Conservation (phyloP, 306 rosid species). For the Sophora flavescens region DNA sequence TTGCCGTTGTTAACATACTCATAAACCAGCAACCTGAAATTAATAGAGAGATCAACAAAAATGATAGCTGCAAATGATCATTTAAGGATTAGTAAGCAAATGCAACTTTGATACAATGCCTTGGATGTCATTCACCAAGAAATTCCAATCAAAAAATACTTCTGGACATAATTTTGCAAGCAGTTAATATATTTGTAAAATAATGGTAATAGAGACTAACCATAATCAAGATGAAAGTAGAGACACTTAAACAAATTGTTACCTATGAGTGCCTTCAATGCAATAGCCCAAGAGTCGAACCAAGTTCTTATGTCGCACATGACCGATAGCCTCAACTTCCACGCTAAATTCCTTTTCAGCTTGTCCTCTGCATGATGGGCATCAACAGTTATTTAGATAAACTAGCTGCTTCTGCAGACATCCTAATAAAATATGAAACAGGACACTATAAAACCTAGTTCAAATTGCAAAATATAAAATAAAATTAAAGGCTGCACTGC, state of each 20-base stretch:
- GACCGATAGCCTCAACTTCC: constrained; percentile 98
- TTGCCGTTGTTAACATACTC: constrained; percentile 92
- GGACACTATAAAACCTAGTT: background rate
- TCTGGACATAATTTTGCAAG: background rate
- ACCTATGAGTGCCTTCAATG: constrained; percentile 97
- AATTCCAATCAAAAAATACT: background rate
- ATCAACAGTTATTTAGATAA: constrained; percentile 35
- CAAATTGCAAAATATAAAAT: constrained; percentile 9
- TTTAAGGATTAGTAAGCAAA: background rate
- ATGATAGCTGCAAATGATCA: constrained; percentile 32
- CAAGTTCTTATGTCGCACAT: constrained; percentile 91
- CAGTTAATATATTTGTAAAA: background rate
- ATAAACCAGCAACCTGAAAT: constrained; percentile 81
- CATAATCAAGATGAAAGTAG: constrained; percentile 28
- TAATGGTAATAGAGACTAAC: background rate
- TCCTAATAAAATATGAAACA: constrained; percentile 19
- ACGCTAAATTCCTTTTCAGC: constrained; percentile 95
- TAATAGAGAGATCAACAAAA: constrained; percentile 24
- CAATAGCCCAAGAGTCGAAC: constrained; percentile 93
- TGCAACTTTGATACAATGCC: background rate
- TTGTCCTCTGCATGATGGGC: constrained; percentile 74
- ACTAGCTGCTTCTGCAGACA: constrained; percentile 29
- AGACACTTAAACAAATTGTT: constrained; percentile 33
- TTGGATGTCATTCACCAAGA: constrained; percentile 4
- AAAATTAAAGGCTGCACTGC: background rate